These are phyloP conservation scores for Phascolomyces articulosus DNA, from an alignment of 371 early-diverging fungal genomes.

Conservation along the genomic window DNA sequence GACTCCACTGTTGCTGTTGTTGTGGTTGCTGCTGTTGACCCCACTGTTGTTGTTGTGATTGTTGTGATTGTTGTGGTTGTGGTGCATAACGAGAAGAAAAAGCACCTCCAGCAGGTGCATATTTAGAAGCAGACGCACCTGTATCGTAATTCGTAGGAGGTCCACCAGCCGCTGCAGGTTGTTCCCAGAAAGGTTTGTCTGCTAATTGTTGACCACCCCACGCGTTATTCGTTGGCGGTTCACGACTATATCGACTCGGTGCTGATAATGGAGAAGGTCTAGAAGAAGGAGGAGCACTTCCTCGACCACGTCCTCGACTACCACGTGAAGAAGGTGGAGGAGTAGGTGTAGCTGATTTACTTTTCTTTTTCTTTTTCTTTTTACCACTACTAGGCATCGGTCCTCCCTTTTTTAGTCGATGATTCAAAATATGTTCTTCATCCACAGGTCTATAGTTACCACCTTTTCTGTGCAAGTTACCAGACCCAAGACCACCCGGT, in stretches of 20 bases:
- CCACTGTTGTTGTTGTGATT: conserved; percentile 1
- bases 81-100: background rate
- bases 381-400: conserved; percentile 27
- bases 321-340: background rate
- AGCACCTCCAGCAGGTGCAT: conserved; percentile 22
- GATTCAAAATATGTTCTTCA: conserved; percentile 41
- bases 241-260: conserved; percentile 1
- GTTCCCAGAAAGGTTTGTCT: conserved; percentile 18
- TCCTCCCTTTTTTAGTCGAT: conserved; percentile 32
- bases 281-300: background rate
- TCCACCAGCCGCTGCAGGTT: background rate
- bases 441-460: conserved; percentile 49
- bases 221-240: conserved; percentile 1
- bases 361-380: conserved; percentile 23
- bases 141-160: background rate
- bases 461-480: conserved; percentile 50
- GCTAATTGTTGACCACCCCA: conserved; percentile 4
- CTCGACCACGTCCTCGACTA: background rate
- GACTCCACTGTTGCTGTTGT: conserved; percentile 2
- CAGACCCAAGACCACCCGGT: conserved; percentile 43
- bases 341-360: conserved; percentile 2
- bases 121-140: conserved; percentile 8
- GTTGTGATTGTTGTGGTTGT: conserved; percentile 13
- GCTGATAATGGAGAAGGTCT: conserved; percentile 2
- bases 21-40: background rate